Evolutionary conservation across 2,329 filamentous ascomycete species (phyloP).

Genomic region (Epichloe coenophiala): DNA sequence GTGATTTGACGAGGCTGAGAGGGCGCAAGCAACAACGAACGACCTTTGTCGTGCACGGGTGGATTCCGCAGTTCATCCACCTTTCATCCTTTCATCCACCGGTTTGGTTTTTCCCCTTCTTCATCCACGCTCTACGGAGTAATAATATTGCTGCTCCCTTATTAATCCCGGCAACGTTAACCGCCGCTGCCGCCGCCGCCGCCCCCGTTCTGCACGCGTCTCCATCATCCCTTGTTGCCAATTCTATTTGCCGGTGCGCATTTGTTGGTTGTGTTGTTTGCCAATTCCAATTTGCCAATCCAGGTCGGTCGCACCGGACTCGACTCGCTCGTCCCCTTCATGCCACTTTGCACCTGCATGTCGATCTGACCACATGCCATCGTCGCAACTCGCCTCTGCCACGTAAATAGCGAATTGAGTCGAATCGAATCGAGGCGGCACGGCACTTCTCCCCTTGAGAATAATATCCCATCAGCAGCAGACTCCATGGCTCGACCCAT

Average conservation of each 20-base stretch:
- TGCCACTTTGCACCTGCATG: background rate
- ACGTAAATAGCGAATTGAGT: constrained; percentile 1
- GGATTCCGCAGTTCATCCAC: too few species aligned
- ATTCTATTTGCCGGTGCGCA: background rate
- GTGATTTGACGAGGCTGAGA: background rate
- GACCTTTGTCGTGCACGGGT: background rate
- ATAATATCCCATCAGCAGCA: background rate
- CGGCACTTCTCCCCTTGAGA: background rate
- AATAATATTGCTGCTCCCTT: background rate
- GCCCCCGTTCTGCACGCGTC: background rate
- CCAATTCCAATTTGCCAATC: background rate
- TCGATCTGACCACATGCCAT: constrained; percentile 5
- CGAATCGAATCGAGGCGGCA: background rate
- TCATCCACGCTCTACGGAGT: too few species aligned
- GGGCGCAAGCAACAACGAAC: background rate
- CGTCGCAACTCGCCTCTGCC: constrained; percentile 3
- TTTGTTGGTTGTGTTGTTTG: background rate
- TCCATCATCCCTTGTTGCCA: background rate
- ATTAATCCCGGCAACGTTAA: background rate
- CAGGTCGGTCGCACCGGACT: background rate
- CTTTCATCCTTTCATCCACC: too few species aligned
- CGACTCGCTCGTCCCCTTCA: background rate
- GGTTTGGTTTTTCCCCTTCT: too few species aligned
- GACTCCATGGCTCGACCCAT: constrained; percentile 41
- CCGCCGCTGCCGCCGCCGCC: background rate